A percentile compares a stretch with the other conserved stretches of the same genome.
Evolutionary conservation across 139 green algal species (phyloP).

Genomic region (Microglena sp.): DNA sequence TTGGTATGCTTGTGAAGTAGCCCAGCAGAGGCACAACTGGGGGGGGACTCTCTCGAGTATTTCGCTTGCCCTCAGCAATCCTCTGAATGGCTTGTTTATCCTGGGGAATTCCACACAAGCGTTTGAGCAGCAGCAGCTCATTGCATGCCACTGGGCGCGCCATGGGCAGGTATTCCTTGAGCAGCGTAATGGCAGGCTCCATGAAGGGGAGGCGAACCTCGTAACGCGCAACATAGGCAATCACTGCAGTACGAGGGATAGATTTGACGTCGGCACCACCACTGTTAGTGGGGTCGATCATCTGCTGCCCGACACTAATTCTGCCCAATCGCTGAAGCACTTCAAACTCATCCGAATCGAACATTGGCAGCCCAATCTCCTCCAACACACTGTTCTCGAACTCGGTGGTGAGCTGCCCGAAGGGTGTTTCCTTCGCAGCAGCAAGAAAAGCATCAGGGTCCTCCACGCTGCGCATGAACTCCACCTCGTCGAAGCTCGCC

Average conservation of each 20-base stretch:
- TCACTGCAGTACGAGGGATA: constrained; percentile 37
- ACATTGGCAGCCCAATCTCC: neutral
- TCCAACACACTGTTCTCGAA: neutral
- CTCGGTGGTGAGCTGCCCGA: neutral
- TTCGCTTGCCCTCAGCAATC: neutral
- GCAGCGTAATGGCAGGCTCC: constrained; percentile 34
- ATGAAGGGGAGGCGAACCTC: constrained; percentile 49
- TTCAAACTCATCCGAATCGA: neutral
- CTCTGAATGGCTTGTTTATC: constrained; percentile 8
- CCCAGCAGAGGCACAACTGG: constrained; percentile 46
- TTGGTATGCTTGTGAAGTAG: constrained; percentile 48
- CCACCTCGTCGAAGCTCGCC: neutral
- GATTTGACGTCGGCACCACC: neutral
- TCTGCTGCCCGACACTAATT: neutral
- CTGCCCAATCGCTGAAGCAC: neutral
- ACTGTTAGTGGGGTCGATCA: neutral
- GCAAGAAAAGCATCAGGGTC: neutral
- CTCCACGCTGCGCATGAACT: neutral
- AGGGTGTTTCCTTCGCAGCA: neutral
- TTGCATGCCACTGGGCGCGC: constrained; percentile 52
- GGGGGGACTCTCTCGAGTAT: too few relatives aligned
- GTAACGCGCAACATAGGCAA: constrained; percentile 52
- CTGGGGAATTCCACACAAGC: constrained; percentile 38
- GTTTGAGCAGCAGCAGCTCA: constrained; percentile 54
- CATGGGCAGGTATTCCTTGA: constrained; percentile 66